Base-by-base conservation (phyloP, 1,284 basidiomycete species). In the Hemileia vastatrix region DNA sequence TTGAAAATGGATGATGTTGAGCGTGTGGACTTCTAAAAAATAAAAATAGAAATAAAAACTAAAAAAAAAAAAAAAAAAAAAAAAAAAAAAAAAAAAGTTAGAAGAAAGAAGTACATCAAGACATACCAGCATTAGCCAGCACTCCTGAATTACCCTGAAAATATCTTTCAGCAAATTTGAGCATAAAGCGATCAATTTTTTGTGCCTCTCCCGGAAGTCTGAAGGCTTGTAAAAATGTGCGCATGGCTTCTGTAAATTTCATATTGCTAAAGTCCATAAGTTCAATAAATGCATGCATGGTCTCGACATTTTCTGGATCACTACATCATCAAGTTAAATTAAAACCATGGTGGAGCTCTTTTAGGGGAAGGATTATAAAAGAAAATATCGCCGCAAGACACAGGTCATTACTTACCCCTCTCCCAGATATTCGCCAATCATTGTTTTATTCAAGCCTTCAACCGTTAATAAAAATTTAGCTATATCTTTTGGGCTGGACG, bases 111-210 rank as follows among this genome's bases (percentile, higher is more conserved):
- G 66, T 86, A 86, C 86, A 67, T 86, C 87, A 71, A 87, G 87
- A 43, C 71, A 23, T 48, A 72, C 72, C 72, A 70, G 81, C 81
- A 67, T 81, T 81, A 62, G 88, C 87, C 72, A 96, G 96, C 4
- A 83, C 80, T 1, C 86, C 87, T 67, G 85, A 82, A 75, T 96
- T 95, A 63, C 86, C 85, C 40, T 86, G 88, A 67, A 94, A 89
- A 75, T 91, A 97, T 21, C 91, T 83, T 72, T 95, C 92, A 3
- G 93, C 92, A 72, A 95, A 97, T 76, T 97, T 97, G 64, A 96
- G 83, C 90, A 97, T 93, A 78, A 85, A 96, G n/a, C 93, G 84
- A 81, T 97, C 93, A 69, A 97, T 96, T 79, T 96, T 96, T 77
- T 97, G 93, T 0, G 90, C 80, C 77, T 97, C 93, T 53, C 93